These are phyloP conservation scores for Phytopythium vexans DNA, from an alignment of 352 stramenopile species.

Conservation along the genomic window DNA sequence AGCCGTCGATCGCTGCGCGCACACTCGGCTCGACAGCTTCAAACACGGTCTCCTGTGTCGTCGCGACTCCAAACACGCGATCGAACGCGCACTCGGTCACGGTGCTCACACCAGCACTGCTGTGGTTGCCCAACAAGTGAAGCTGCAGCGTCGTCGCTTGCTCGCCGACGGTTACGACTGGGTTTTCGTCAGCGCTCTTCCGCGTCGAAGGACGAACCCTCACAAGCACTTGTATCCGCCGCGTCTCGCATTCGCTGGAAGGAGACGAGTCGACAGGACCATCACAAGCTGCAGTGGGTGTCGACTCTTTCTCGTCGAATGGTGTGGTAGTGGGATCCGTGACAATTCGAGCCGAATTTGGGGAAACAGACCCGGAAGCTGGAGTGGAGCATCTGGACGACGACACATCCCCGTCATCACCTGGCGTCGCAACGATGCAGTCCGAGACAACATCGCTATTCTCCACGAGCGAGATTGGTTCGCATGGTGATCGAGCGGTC, in stretches of 20 bases:
- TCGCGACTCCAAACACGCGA: constrained; percentile 52
- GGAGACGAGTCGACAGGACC: background rate
- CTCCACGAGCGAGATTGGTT: too few species aligned
- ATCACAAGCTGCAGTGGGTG: background rate
- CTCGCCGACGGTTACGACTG: constrained; percentile 33
- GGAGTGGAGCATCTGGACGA: too few species aligned
- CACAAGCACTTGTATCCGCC: constrained; percentile 63
- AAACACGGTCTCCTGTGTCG: constrained; percentile 84
- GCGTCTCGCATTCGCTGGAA: constrained; percentile 2
- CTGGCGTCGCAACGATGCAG: too few species aligned
- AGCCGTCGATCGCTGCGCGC: constrained; percentile 65
- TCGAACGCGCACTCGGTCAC: constrained; percentile 75
- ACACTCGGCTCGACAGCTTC: constrained; percentile 59
- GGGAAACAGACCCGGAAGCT: too few species aligned
- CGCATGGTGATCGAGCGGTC: too few species aligned
- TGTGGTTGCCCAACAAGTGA: constrained; percentile 3
- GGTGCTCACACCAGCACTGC: constrained; percentile 12
- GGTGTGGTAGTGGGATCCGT: too few species aligned
- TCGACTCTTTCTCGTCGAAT: background rate
- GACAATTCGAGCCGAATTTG: too few species aligned
- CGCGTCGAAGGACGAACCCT: constrained; percentile 47
- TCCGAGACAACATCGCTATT: too few species aligned
- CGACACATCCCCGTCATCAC: too few species aligned
- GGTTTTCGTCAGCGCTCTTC: constrained; percentile 17
- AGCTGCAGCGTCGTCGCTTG: constrained; percentile 21